Percentiles rank a stretch among this genome's conserved stretches.
These are phyloP conservation scores for Pichia inconspicua DNA, from an alignment of 1,139 yeast genomes.

Conservation along the genomic window DNA sequence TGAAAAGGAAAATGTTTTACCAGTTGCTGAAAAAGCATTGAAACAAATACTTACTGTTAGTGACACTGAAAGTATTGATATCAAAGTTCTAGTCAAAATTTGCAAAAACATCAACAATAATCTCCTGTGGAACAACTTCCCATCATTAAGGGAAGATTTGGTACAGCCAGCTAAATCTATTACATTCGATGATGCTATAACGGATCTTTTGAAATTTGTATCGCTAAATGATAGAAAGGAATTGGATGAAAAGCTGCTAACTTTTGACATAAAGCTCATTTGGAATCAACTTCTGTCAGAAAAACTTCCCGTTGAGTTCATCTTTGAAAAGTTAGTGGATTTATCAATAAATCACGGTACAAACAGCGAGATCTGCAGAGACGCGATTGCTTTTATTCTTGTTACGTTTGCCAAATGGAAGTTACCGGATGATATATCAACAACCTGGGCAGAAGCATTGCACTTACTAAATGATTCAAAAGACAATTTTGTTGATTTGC, in stretches of 20 bases:
- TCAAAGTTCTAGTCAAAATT: constrained; percentile 15
- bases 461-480: constrained; percentile 2
- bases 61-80: constrained; percentile 20
- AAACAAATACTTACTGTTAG: constrained; percentile 16
- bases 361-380: constrained; percentile 7
- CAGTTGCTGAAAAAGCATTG: constrained; percentile 14
- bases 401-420: constrained; percentile 18
- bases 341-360: neutral
- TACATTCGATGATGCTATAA: neutral
- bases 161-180: neutral
- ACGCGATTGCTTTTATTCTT: constrained; percentile 11
- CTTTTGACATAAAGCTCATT: constrained; percentile 9
- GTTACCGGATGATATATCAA: constrained; percentile 5
- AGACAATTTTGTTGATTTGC: constrained; percentile 1
- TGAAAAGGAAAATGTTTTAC: constrained; percentile 1
- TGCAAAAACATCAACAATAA: constrained; percentile 16
- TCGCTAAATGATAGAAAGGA: neutral
- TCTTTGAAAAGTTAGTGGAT: constrained; percentile 6
- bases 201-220: constrained; percentile 2
- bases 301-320: constrained; percentile 6
- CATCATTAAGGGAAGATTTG: neutral
- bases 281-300: constrained; percentile 5
- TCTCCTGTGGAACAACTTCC: constrained; percentile 9
- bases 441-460: constrained; percentile 8
- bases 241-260: neutral